A percentile compares a stretch with the other conserved stretches of the same genome.
Conservation (phyloP, 805 yeast genomes). For the Babjeviella inositovora region DNA sequence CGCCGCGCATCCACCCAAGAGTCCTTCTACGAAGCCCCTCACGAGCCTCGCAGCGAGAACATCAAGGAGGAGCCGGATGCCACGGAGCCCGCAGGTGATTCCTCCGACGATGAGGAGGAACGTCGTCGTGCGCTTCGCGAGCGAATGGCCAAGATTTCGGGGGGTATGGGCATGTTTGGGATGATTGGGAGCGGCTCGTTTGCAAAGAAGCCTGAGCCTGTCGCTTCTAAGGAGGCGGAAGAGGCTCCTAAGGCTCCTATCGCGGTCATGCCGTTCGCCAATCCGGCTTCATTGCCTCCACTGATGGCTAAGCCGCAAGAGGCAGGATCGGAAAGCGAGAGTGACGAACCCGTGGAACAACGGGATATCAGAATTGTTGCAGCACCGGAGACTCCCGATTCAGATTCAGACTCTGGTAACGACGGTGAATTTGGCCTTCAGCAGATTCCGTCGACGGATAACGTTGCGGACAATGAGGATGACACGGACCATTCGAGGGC, state of each 20-base stretch:
- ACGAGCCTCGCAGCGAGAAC: too few species aligned
- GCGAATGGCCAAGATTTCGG: slow-evolving; percentile 92
- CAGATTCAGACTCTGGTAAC: too few species aligned
- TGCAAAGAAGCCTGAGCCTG: too few species aligned
- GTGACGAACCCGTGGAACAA: slow-evolving; percentile 1
- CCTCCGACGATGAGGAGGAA: slow-evolving; percentile 51
- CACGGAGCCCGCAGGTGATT: too few species aligned
- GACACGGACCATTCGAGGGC: slow-evolving; percentile 8
- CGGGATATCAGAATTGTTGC: too few species aligned
- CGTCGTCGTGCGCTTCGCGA: slow-evolving; percentile 68
- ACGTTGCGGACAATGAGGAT: slow-evolving; percentile 4
- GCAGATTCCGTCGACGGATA: too few species aligned
- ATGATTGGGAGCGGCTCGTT: slow-evolving; percentile 43
- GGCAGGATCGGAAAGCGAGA: slow-evolving; percentile 1
- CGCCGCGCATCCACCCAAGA: too few species aligned
- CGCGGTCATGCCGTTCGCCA: slow-evolving; percentile 38
- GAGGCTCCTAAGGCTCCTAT: slow-evolving; percentile 17
- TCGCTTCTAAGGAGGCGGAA: too few species aligned
- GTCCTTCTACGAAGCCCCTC: too few species aligned
- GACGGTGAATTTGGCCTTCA: too few species aligned
- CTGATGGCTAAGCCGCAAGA: slow-evolving; percentile 2
- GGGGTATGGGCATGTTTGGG: slow-evolving; percentile 70
- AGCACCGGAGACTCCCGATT: too few species aligned
- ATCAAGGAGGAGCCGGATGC: too few species aligned
- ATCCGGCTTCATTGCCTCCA: slow-evolving; percentile 13